Base-by-base conservation (phyloP, 441 rosid genomes). In the Hura crepitans region DNA sequence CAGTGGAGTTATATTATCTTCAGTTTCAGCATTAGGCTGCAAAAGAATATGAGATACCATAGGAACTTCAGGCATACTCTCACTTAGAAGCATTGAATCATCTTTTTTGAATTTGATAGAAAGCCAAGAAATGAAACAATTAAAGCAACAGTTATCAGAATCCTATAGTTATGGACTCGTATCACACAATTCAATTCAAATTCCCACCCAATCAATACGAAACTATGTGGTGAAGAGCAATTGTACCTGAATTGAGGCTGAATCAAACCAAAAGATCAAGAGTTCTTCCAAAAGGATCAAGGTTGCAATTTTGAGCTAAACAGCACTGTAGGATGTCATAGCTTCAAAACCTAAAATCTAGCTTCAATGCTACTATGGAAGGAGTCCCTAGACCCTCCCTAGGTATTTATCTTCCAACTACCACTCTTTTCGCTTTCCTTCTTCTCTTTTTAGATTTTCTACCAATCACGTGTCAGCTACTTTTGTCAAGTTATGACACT, bases 11-110 rank as follows among this genome's bases (percentile, higher is more conserved):
- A 91, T 81, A 75, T 73, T 60, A 80, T 94, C 98, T 78, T 89
- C 97, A 20, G 95, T 94, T 81, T 85, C 96, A 35, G 86, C 84
- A 77, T 88, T 90, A 35, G 96, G 92, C 98, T 91, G 92, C 83
- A 85, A 65, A 70, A 25, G 68, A 61, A 53, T 13, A 15, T 23
- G 20, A 61, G 54, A 56, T 5, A 27, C 31, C 25, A 66, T 10
- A 45, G 43, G 58, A 58, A 15, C 58, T 22, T 68, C 6, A 62
- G 45, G 47, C 49, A 47, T 43, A 6, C 1, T n/a, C n/a, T n/a
- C 18, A 70, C 5, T 10, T 22, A 13, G 55, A 70, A 39, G 42
- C 8, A 20, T 49, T 51, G 51, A 51, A 35, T 13, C 28, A 23
- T 12, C 3, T 25, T 11, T 43, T 25, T 42, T 43, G 30, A 46